Percentiles rank a stretch among this genome's conserved stretches.
These are phyloP conservation scores for Russula virescens DNA, from an alignment of 768 basidiomycete species.

Conservation along the genomic window DNA sequence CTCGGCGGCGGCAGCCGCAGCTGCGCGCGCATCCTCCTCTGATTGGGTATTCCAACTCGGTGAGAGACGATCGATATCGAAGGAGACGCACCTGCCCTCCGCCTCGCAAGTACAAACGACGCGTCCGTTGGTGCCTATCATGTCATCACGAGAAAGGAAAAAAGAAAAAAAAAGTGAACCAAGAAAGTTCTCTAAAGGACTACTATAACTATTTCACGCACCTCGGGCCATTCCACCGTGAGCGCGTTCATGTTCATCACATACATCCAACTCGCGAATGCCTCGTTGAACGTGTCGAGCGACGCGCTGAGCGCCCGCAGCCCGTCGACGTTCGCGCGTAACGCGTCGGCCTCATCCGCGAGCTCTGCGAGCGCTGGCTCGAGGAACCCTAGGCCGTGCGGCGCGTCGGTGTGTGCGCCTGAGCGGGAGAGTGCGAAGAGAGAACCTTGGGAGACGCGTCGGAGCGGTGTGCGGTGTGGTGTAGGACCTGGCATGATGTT, in stretches of 20 bases:
- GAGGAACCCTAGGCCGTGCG: slow-evolving; percentile 80
- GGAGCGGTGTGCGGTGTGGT: slow-evolving; percentile 74
- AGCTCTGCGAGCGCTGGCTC: slow-evolving; percentile 81
- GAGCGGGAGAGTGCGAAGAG: slow-evolving; percentile 82
- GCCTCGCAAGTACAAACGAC: slow-evolving; percentile 48
- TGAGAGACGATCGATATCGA: neutral
- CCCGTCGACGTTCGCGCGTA: slow-evolving; percentile 69
- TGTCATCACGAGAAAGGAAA: neutral
- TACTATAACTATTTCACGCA: slow-evolving; percentile 28
- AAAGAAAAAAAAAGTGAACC: neutral
- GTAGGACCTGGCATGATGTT: slow-evolving; percentile 31
- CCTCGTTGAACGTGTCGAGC: slow-evolving; percentile 84
- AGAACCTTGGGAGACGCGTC: slow-evolving; percentile 88
- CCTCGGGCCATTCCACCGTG: slow-evolving; percentile 91
- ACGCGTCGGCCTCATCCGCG: slow-evolving; percentile 77
- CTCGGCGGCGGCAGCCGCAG: slow-evolving; percentile 41
- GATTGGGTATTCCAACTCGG: slow-evolving; percentile 10
- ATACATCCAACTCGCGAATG: slow-evolving; percentile 87
- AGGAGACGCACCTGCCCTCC: slow-evolving; percentile 50
- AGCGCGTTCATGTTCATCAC: slow-evolving; percentile 92
- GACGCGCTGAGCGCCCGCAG: slow-evolving; percentile 69
- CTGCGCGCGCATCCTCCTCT: slow-evolving; percentile 59
- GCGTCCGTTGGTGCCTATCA: slow-evolving; percentile 26
- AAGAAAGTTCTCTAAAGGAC: too few relatives aligned
- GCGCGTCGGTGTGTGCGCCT: slow-evolving; percentile 63